A percentile compares a stretch with the other conserved stretches of the same genome.
These are phyloP conservation scores for Dictyostelium intermedium DNA, from an alignment of 78 protist species.

Conservation along the genomic window DNA sequence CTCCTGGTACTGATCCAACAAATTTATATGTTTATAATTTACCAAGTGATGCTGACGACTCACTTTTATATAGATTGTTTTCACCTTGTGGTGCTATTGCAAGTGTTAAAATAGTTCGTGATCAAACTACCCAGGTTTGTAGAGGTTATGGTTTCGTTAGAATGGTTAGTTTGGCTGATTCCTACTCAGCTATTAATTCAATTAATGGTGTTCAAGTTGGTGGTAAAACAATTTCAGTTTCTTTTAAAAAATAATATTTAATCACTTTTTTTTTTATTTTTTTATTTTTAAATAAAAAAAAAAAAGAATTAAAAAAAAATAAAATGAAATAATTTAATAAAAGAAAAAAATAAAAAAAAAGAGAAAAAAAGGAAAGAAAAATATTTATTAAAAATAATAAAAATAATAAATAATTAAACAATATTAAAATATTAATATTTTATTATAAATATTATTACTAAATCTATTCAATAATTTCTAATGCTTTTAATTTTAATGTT, in stretches of 20 bases:
- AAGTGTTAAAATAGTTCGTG: constrained; percentile 57
- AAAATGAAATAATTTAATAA: neutral
- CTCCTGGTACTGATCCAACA: constrained; percentile 17
- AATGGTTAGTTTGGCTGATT: constrained; percentile 43
- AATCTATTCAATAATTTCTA: neutral
- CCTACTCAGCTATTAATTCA: constrained; percentile 23
- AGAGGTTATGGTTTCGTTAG: constrained; percentile 72
- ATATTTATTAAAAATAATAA: neutral
- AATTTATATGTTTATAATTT: constrained; percentile 47
- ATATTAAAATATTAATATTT: neutral
- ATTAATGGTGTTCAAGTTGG: constrained; percentile 40
- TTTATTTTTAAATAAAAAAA: neutral
- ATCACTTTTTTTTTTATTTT: neutral
- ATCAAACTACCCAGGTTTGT: constrained; percentile 26
- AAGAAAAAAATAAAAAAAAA: too few species aligned
- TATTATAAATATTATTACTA: neutral
- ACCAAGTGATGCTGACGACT: constrained; percentile 60
- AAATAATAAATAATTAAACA: neutral
- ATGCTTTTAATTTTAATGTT: neutral
- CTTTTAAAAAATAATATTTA: constrained; percentile 40
- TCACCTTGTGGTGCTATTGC: constrained; percentile 74
- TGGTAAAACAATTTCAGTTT: constrained; percentile 41
- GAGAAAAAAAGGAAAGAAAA: neutral
- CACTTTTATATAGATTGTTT: constrained; percentile 38
- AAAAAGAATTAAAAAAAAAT: neutral